Percentiles rank a stretch among this genome's conserved stretches.
These are phyloP conservation scores for Senna siamea DNA, from an alignment of 306 rosid genomes.

Conservation along the genomic window DNA sequence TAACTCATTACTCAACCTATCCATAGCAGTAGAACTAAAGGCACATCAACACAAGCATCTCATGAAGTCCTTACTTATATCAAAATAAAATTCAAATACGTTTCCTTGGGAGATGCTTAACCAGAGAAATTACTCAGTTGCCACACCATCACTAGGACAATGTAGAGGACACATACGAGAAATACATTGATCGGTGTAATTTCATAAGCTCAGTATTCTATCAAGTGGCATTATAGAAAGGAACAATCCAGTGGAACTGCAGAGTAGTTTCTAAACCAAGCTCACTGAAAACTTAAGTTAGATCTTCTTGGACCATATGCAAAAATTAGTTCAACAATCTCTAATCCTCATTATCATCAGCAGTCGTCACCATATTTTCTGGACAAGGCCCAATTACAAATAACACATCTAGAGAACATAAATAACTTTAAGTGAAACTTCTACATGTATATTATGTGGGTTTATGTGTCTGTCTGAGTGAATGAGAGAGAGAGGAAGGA, in stretches of 20 bases:
- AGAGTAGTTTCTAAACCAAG: not conserved
- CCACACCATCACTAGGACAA: constrained; percentile 11
- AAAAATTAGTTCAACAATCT: constrained; percentile 2
- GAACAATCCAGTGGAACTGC: not conserved
- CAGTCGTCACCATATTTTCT: not conserved
- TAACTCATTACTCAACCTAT: too few species aligned
- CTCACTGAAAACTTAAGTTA: not conserved
- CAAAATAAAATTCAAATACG: too few species aligned
- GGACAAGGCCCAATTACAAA: not conserved
- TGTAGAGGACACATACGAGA: constrained; percentile 1
- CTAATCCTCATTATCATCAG: constrained; percentile 11
- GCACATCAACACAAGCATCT: constrained; percentile 21
- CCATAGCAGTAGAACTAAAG: constrained; percentile 15
- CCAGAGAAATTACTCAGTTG: constrained; percentile 17
- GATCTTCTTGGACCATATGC: not conserved
- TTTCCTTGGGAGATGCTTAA: too few species aligned
- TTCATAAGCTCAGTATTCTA: constrained; percentile 6
- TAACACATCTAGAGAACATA: not conserved
- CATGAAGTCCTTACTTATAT: not conserved
- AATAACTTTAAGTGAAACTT: constrained; percentile 7
- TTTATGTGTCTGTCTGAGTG: not conserved
- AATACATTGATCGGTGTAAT: constrained; percentile 11
- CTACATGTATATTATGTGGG: constrained; percentile 5
- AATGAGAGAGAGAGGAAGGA: not conserved
- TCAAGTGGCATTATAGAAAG: not conserved